These are phyloP conservation scores for Agarophyton chilense DNA, from an alignment of 23 red algal genomes.

Conservation along the genomic window DNA sequence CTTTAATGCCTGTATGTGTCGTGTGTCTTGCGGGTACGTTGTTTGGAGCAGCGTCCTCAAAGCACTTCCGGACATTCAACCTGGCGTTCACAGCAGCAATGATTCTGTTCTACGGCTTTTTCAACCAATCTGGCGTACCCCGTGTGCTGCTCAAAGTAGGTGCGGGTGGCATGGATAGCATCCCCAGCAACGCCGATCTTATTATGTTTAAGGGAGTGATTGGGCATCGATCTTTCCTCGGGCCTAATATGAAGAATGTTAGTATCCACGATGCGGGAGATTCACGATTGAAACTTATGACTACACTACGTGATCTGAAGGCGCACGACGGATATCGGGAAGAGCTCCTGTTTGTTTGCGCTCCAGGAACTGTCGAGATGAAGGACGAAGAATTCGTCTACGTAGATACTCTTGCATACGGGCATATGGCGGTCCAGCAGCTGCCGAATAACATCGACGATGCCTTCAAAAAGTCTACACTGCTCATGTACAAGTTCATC, in stretches of 20 bases:
- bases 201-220: slow-evolving; percentile 68
- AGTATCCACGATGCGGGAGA: slow-evolving; percentile 64
- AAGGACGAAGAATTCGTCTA: slow-evolving; percentile 63
- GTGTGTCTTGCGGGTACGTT: slow-evolving; percentile 55
- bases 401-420: slow-evolving; percentile 22
- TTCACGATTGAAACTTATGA: slow-evolving; percentile 58
- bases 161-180: slow-evolving; percentile 26
- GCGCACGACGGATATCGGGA: slow-evolving; percentile 57
- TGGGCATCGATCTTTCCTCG: slow-evolving; percentile 45
- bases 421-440: slow-evolving; percentile 58
- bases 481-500: slow-evolving; percentile 60
- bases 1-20: slow-evolving; percentile 49
- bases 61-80: slow-evolving; percentile 40
- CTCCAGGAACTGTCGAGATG: slow-evolving; percentile 62
- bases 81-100: slow-evolving; percentile 51
- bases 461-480: slow-evolving; percentile 30
- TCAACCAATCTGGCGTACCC: slow-evolving; percentile 60
- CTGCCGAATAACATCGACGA: slow-evolving; percentile 70
- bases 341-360: slow-evolving; percentile 50
- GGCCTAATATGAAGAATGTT: slow-evolving; percentile 61
- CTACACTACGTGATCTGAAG: slow-evolving; percentile 58
- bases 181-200: slow-evolving; percentile 59
- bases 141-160: slow-evolving; percentile 48
- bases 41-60: slow-evolving; percentile 49
- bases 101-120: slow-evolving; percentile 65